These are phyloP conservation scores for Claviceps sorghi DNA, from an alignment of 2,329 filamentous ascomycete genomes.

Conservation along the genomic window DNA sequence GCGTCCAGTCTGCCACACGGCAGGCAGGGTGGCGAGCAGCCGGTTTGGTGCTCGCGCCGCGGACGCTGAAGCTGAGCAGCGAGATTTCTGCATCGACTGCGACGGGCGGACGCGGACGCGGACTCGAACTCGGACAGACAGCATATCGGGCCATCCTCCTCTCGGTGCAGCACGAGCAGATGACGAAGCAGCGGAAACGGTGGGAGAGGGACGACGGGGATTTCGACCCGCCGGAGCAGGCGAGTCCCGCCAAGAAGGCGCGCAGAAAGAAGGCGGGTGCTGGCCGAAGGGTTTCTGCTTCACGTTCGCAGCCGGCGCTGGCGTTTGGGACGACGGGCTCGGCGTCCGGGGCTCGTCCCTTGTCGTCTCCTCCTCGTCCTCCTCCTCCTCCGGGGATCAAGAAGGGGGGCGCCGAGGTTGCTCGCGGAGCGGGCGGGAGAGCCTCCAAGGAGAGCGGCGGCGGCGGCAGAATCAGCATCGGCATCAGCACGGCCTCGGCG, in stretches of 20 bases:
- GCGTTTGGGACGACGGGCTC: too few relatives aligned
- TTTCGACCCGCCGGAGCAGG: not conserved
- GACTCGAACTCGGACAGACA: not conserved
- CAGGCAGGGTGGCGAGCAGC: constrained; percentile 7
- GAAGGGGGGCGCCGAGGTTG: not conserved
- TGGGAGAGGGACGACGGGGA: not conserved
- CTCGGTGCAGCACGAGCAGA: not conserved
- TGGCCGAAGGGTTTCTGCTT: not conserved
- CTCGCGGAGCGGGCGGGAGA: not conserved
- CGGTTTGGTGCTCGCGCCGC: constrained; percentile 5
- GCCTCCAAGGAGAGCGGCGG: not conserved
- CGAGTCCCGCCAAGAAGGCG: not conserved
- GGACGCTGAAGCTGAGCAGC: constrained; percentile 3
- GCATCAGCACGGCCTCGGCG: too few relatives aligned
- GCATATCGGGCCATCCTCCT: constrained; percentile 2
- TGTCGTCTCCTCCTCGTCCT: not conserved
- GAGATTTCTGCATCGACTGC: constrained; percentile 5
- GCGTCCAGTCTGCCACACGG: constrained; percentile 11
- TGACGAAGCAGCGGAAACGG: not conserved
- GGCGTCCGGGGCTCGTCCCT: too few relatives aligned
- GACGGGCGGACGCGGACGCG: not conserved
- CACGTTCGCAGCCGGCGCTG: not conserved
- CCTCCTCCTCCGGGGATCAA: not conserved
- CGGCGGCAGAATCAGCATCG: too few relatives aligned
- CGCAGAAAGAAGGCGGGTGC: not conserved